Conservation (phyloP, 2,329 filamentous ascomycete genomes). For the Ramularia endophylla region DNA sequence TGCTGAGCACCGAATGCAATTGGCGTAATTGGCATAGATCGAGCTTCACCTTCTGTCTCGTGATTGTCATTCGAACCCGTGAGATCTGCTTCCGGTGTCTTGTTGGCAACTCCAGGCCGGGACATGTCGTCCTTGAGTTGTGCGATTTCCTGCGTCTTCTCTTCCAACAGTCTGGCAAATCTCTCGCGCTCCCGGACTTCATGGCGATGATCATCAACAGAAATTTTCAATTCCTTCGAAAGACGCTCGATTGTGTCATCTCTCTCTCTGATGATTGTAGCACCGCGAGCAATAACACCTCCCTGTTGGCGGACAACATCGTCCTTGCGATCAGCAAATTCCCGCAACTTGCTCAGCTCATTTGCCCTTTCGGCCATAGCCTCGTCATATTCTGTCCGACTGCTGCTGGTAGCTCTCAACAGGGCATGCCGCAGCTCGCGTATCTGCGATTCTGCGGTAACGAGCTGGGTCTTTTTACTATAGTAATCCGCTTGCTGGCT, state of each 20-base stretch:
- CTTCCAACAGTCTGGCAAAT: constrained; percentile 14
- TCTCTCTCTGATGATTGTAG: constrained; percentile 16
- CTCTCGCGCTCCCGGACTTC: constrained; percentile 11
- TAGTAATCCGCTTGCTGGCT: constrained; percentile 3
- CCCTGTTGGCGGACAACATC: constrained; percentile 20
- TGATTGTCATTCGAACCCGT: not conserved
- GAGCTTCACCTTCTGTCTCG: not conserved
- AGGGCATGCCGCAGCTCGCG: constrained; percentile 5
- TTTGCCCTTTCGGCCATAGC: constrained; percentile 11
- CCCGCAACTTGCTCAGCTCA: constrained; percentile 15
- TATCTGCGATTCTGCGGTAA: constrained; percentile 9
- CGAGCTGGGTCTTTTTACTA: constrained; percentile 9
- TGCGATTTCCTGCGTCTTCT: constrained; percentile 5
- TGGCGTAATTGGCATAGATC: constrained; percentile 13
- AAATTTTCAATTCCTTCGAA: constrained; percentile 9
- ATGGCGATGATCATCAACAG: constrained; percentile 13
- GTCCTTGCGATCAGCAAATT: constrained; percentile 24
- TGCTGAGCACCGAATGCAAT: not conserved
- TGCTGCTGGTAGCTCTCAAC: constrained; percentile 5
- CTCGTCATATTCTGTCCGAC: constrained; percentile 13
- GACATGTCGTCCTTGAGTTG: constrained; percentile 5
- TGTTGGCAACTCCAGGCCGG: not conserved
- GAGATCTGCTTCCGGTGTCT: not conserved
- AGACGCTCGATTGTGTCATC: constrained; percentile 20
- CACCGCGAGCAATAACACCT: constrained; percentile 21